Percentiles rank a stretch among this genome's conserved stretches.
phyloP scores from a whole-genome alignment of 345 rosid species.

The Murraya koenigii region DNA sequence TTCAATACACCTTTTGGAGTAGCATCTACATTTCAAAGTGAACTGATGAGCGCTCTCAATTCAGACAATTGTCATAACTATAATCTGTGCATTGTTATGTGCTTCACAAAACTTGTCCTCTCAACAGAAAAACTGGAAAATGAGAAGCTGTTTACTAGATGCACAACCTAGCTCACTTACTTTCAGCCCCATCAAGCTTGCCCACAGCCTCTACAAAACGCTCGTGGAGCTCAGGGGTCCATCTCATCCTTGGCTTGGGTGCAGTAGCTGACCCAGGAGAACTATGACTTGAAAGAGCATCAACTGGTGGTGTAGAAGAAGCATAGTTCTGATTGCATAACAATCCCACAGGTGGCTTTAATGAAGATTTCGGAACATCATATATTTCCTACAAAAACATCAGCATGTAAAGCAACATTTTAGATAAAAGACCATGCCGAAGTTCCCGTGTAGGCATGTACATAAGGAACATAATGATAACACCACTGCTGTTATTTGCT shows the following conservation, averaged over 20 bases:
- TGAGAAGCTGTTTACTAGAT: neutral
- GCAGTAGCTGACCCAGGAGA: constrained; percentile 43
- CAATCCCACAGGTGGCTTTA: constrained; percentile 30
- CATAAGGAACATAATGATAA: neutral
- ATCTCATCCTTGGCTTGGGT: constrained; percentile 86
- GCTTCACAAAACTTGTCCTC: neutral
- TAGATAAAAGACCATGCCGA: constrained; percentile 11
- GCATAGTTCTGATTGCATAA: constrained; percentile 30
- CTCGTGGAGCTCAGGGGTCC: constrained; percentile 92
- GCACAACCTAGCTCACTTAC: constrained; percentile 40
- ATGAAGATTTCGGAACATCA: constrained; percentile 41
- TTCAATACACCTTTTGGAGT: constrained; percentile 88
- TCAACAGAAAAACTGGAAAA: neutral
- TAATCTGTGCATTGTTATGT: neutral
- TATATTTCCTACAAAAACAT: constrained; percentile 61
- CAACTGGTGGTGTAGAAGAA: constrained; percentile 35
- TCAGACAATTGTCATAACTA: neutral
- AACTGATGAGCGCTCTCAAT: constrained; percentile 1
- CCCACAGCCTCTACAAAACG: constrained; percentile 62
- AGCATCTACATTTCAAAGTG: constrained; percentile 61
- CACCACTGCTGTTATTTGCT: neutral
- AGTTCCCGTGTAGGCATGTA: neutral
- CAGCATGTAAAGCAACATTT: constrained; percentile 25
- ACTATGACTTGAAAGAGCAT: constrained; percentile 42
- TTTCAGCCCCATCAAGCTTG: constrained; percentile 90